These are phyloP conservation scores for Picea mariana DNA, from an alignment of 83 land plant species.

Conservation along the genomic window DNA sequence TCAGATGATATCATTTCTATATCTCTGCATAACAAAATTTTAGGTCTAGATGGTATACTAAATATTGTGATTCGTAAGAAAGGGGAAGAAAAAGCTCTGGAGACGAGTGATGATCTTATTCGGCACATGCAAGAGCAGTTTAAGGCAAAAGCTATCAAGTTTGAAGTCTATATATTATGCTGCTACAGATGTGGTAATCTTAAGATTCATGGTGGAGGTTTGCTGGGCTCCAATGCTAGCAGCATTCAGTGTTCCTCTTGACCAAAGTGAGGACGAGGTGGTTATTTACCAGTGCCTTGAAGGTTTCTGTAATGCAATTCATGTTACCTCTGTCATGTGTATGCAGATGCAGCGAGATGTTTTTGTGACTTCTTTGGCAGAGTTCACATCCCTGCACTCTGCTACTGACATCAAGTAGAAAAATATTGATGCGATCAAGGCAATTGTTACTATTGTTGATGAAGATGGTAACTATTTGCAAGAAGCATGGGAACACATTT, in stretches of 20 bases:
- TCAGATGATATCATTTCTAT: no score
- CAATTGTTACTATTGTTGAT: constrained; percentile 87
- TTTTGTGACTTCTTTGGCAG: constrained; percentile 90
- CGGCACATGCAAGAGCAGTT: constrained; percentile 92
- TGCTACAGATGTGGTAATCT: constrained; percentile 79
- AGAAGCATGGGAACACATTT: constrained; percentile 95
- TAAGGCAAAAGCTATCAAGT: background rate
- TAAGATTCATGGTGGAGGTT: constrained; percentile 90
- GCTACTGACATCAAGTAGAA: constrained; percentile 98
- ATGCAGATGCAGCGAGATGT: constrained; percentile 98
- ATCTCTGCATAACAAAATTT: no score
- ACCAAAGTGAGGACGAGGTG: constrained; percentile 82
- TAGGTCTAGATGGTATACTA: constrained; percentile 80
- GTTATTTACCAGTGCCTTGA: constrained; percentile 75
- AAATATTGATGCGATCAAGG: constrained; percentile 96
- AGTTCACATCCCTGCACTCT: constrained; percentile 92
- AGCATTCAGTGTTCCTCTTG: constrained; percentile 94
- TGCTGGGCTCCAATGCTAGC: constrained; percentile 99
- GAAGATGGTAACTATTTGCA: constrained; percentile 95
- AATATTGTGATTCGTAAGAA: constrained; percentile 8
- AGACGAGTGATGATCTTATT: constrained; percentile 87
- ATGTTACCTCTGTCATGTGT: constrained; percentile 87
- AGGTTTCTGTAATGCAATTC: constrained; percentile 92
- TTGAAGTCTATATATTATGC: constrained; percentile 78
- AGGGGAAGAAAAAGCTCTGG: constrained; percentile 54